Evolutionary conservation across 805 yeast species (phyloP).

Genomic region (Yamadazyma sp.): DNA sequence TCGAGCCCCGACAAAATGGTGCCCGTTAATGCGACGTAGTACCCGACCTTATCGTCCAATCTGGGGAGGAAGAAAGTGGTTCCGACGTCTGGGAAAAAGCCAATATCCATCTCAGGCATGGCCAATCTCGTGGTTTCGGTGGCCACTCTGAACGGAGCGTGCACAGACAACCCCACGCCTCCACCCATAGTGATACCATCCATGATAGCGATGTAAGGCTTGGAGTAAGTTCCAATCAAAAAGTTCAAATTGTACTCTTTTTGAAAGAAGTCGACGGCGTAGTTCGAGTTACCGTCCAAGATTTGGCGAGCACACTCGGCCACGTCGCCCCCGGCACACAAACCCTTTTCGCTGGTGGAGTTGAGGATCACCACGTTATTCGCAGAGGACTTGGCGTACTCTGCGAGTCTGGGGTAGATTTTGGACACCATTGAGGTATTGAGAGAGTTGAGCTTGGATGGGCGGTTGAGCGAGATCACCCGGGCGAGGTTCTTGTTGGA

Average conservation of each 20-base stretch:
- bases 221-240: slow-evolving; percentile 74
- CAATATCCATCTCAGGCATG: slow-evolving; percentile 98
- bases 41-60: slow-evolving; percentile 78
- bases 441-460: slow-evolving; percentile 81
- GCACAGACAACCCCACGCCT: slow-evolving; percentile 90
- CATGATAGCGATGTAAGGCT: slow-evolving; percentile 83
- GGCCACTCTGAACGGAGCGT: slow-evolving; percentile 90
- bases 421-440: slow-evolving; percentile 71
- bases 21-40: slow-evolving; percentile 85
- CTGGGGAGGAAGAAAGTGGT: slow-evolving; percentile 86
- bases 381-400: slow-evolving; percentile 68
- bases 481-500: slow-evolving; percentile 64
- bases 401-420: slow-evolving; percentile 70
- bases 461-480: slow-evolving; percentile 73
- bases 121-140: slow-evolving; percentile 89
- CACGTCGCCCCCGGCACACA: slow-evolving; percentile 97
- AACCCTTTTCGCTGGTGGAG: slow-evolving; percentile 64
- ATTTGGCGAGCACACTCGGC: slow-evolving; percentile 71
- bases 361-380: slow-evolving; percentile 68
- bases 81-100: slow-evolving; percentile 95
- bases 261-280: slow-evolving; percentile 67
- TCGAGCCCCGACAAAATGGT: slow-evolving; percentile 75
- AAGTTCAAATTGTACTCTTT: slow-evolving; percentile 81
- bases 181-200: slow-evolving; percentile 98
- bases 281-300: slow-evolving; percentile 41